Base-by-base conservation (phyloP, 2,329 filamentous ascomycete genomes). In the Bipolaris oryzae region DNA sequence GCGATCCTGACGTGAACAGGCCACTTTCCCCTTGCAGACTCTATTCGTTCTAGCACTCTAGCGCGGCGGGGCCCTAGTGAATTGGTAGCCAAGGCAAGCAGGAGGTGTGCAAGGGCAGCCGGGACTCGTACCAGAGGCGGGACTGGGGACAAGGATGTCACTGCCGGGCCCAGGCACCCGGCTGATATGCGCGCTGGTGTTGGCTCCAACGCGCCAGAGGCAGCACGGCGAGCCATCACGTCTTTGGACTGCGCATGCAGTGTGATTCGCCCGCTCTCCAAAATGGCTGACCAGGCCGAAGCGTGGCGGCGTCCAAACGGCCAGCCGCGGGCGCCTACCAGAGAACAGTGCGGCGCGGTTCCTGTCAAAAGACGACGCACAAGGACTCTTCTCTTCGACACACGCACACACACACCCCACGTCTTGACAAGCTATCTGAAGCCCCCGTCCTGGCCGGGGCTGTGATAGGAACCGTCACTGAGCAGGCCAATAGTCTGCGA, bases 1-100 rank as follows among this genome's bases (percentile, higher is more conserved):
- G 65, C 66, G 69, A 74, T 74, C 68, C 68, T 62, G 50, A 57
- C 57, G 64, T 47, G 59, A 61, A 60, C 60, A 66, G 62, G 56
- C 60, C 48, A 52, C 42, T 39, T 3, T 42, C 60, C 58, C 71
- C 71, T 70, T 74, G 71, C 64, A 58, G 55, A 47, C 46, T 62
- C 15, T 23, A n/a, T 45, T 45, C 54, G 41, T 50, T 41, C 58
- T 42, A 28, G 52, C 62, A 58, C 63, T 61, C 59, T 63, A 62
- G 61, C 57, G 69, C 53, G 60, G 62, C 61, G 49, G 51, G 45
- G 38, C 58, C 64, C 63, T 60, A 62, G 55, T 50, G 47, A 57
- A 59, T 65, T 61, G 59, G 48, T 59, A 51, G 58, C 64, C 62
- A 66, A 67, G 67, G 45, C 47, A 56, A 57, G 57, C 66, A 58